Evolutionary conservation across 768 basidiomycete genomes (phyloP).

Genomic region (Hygrophoropsis aurantiaca): DNA sequence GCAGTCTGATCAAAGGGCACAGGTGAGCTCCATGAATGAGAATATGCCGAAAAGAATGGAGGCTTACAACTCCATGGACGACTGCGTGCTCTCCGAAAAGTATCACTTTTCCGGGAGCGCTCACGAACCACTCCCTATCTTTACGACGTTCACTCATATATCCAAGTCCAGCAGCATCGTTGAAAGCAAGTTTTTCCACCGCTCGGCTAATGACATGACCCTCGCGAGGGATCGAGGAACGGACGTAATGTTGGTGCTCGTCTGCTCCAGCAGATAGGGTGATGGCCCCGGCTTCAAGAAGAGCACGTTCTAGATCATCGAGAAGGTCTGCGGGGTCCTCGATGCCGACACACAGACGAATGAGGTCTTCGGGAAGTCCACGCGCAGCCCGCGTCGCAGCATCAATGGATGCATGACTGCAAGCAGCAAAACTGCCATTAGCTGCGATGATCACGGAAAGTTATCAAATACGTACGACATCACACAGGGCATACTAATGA

Average conservation of each 20-base stretch:
- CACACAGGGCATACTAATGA: constrained; percentile 98
- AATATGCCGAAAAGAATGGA: constrained; percentile 8
- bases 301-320: constrained; percentile 91
- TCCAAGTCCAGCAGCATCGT: constrained; percentile 24
- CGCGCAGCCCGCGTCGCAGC: constrained; percentile 93
- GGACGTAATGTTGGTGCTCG: constrained; percentile 47
- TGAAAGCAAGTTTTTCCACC: constrained; percentile 63
- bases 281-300: constrained; percentile 91
- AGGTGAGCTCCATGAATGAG: too few species aligned
- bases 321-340: constrained; percentile 92
- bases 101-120: constrained; percentile 97
- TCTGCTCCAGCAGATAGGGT: constrained; percentile 50
- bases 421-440: constrained; percentile 3
- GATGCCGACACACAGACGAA: constrained; percentile 96
- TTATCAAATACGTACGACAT: constrained; percentile 82
- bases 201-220: constrained; percentile 49
- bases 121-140: constrained; percentile 77
- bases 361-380: constrained; percentile 97
- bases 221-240: constrained; percentile 34
- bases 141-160: constrained; percentile 13
- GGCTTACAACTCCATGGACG: constrained; percentile 90
- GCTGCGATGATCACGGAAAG: constrained; percentile 5
- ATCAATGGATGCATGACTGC: constrained; percentile 95
- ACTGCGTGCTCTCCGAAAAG: constrained; percentile 99
- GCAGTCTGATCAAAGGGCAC: constrained; percentile 61